Evolutionary conservation across 768 basidiomycete genomes (phyloP), one percentile per base, ranked within the genome.

Genomic region (Mycena galopus): DNA sequence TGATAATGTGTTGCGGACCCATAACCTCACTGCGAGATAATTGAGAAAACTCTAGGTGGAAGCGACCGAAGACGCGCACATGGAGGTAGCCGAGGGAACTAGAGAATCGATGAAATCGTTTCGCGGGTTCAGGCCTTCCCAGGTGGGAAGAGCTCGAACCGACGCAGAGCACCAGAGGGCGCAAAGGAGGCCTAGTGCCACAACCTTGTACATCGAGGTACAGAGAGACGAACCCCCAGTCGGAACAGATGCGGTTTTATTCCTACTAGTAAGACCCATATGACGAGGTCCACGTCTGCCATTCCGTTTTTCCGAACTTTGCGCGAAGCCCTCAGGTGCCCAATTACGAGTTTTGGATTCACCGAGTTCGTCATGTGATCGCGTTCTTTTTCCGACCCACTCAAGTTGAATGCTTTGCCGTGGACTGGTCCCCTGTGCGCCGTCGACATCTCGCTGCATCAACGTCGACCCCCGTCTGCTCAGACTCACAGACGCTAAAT

Each of bases 21-120:
- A 84, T 73, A 29, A 83, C 83, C 73, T 84, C 78, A 50, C 71
- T 73, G 53, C 21, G 42, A 62, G 35, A 19, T 1, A 27, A 23
- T 53, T 56, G 12, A 37, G 63, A 44, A 16, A n/a, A n/a, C n/a
- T n/a, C n/a, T n/a, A 21, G 58, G 35, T 44, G 27, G 5, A 11
- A 27, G 53, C 29, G 67, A 47, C 25, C 71, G 60, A 32, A 71
- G 47, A 19, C 23, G 47, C 69, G 39, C 12, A 75, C 73, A 89
- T 83, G 66, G 79, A 80, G 0, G 86, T 80, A n/a, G 84, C 77
- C 12, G 84, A 81, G 39, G 86, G 83, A 23, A 88, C 85, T 17
- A 88, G 78, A 47, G 82, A 82, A 23, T 81, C 80, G 27, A 87
- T 85, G 12, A 84, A 79, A 44, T 79, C 76, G 37, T 82, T 79